Evolutionary conservation across 1,284 basidiomycete genomes (phyloP), one percentile per base, ranked within the genome.

Genomic region (Naganishia liquefaciens): DNA sequence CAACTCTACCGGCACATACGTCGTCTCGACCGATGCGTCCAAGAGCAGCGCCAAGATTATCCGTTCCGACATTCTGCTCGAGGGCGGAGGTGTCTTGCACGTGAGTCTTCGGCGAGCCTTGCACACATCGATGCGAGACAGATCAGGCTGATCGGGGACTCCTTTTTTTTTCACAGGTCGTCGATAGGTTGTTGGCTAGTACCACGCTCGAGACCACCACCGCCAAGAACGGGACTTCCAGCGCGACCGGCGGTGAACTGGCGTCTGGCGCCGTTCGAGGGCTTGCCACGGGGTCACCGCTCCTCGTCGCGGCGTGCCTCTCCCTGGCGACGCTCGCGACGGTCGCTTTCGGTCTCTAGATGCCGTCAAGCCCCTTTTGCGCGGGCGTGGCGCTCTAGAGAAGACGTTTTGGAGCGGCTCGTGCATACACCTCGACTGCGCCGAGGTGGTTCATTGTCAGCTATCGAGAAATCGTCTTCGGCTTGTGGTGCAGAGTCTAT

Each of bases 81-180:
- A 73, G 50, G 75, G 75, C 51, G 76, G 76, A 39, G 67, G 67
- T 3, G 76, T 77, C 23, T 60, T 77, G 62, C 76, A 77, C 63
- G 75, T 77, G 62, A 73, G 76, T 74, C 28, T 23, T 6, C 7
- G 25, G n/a, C n/a, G 19, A n/a, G n/a, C n/a, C n/a, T n/a, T n/a
- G n/a, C n/a, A n/a, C n/a, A n/a, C n/a, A n/a, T n/a, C n/a, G n/a
- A n/a, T n/a, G n/a, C n/a, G n/a, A 6, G 25, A 23, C n/a, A 21
- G 23, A 19, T 23, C 21, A 23, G 28, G 58, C 30, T 63, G 28
- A 54, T 28, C 7, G 25, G 11, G 13, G 53, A 23, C 44, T 6
- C 28, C 9, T 3, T 30, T 9, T 17, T 15, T 19, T 1, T 10
- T 17, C 7, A 1, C 37, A 64, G 63, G 54, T 65, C 25, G 64